Base-by-base conservation (phyloP, 345 rosid genomes). In the Eucalyptus cloeziana region DNA sequence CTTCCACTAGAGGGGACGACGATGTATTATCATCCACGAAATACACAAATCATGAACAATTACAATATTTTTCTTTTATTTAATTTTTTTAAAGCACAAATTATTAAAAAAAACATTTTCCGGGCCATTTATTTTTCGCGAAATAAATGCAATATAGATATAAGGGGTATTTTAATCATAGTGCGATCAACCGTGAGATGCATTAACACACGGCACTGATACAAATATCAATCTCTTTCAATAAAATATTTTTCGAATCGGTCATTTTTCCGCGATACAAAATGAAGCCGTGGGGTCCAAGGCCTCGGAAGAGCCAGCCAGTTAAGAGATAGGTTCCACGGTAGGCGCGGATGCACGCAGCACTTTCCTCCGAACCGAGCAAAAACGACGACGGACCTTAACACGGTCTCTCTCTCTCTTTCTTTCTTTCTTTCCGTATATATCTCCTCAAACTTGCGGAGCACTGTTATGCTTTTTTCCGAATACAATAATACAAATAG, bases 241-340 rank as follows among this genome's bases (percentile, higher is more conserved):
- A 49, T 49, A 12, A 49, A 49, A 49, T 4, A 49, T 4, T 49
- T 12, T 49, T 12, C 14, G 12, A 49, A 49, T 49, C 4, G 49
- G 4, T 49, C 13, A 47, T 11, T 47, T 47, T 43, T 43, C 44
- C 5, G 27, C 27, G 0, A 22, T 0, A 1, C 60, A 56, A 56
- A 56, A 22, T 1, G 5, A 5, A 56, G 27, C 60, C 7, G 1
- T 11, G 2, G 13, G 15, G 30, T 9, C 5, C n/a, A 24, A 2
- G 13, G 5, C 1, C 43, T 17, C 6, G 44, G 33, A 17, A 33
- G 76, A 67, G 3, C 40, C 37, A n/a, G 2, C 79, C 12, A 67
- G 13, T 56, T 10, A 0, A 0, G 30, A 67, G 44, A 71, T 71
- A 10, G 13, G 10, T 69, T 9, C 4, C 2, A 69, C 44, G 7